A percentile compares a stretch with the other conserved stretches of the same genome.
Conservation (phyloP, 139 green algal species). For the Tetraselmis striata region DNA sequence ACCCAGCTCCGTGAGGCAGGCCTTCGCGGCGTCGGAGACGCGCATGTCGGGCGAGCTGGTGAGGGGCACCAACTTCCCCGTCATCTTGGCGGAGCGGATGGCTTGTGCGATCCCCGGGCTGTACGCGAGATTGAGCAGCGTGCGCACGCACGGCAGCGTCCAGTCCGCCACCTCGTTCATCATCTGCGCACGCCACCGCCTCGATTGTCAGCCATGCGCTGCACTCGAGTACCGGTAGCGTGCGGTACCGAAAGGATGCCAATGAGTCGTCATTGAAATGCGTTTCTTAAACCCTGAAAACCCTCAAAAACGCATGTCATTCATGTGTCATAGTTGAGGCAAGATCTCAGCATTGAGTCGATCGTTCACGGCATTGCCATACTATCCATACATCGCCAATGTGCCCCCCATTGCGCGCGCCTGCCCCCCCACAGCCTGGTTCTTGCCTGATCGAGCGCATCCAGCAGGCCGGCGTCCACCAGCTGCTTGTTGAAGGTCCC, state of each 20-base stretch:
- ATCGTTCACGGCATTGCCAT: too few relatives aligned
- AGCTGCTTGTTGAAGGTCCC: neutral
- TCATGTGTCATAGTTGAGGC: too few relatives aligned
- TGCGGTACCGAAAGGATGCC: too few relatives aligned
- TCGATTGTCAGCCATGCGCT: too few relatives aligned
- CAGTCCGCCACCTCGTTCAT: neutral
- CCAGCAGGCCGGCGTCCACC: neutral
- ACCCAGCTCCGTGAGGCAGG: slow-evolving; percentile 15
- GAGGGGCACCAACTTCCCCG: neutral
- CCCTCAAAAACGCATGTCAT: too few relatives aligned
- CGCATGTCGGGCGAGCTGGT: slow-evolving; percentile 5
- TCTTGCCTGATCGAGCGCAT: neutral
- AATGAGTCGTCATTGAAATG: too few relatives aligned
- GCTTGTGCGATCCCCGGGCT: neutral
- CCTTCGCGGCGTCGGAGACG: slow-evolving; percentile 16
- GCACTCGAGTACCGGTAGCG: too few relatives aligned
- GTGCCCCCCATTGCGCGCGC: too few relatives aligned
- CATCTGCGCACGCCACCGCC: neutral
- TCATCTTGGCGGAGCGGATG: neutral
- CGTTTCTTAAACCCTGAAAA: too few relatives aligned
- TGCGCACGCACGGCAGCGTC: neutral
- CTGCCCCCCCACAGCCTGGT: too few relatives aligned
- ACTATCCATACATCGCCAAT: too few relatives aligned
- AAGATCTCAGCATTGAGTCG: too few relatives aligned
- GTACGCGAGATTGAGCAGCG: neutral